phyloP scores from a whole-genome alignment of 192 early-diverging fungal genomes.

The Spizellomyces punctatus region DNA sequence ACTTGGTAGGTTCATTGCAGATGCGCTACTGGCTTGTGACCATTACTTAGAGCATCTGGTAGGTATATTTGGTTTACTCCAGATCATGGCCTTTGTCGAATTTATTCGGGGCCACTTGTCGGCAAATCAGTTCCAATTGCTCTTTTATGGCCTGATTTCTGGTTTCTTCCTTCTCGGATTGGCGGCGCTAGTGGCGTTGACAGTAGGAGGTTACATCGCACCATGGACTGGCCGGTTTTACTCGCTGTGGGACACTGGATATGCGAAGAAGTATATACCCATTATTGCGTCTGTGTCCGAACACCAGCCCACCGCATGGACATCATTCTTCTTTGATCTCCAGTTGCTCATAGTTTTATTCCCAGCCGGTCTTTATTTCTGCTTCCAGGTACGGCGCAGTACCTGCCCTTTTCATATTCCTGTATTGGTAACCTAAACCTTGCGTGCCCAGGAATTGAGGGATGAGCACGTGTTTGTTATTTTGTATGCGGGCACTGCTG shows the following conservation, averaged over 20 bases:
- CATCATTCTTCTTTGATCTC: conserved; percentile 99
- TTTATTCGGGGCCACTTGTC: conserved; percentile 79
- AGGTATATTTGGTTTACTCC: conserved; percentile 94
- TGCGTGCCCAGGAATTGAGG: conserved; percentile 61
- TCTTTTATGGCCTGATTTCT: conserved; percentile 72
- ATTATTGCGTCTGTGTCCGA: conserved; percentile 99
- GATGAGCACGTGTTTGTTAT: conserved; percentile 98
- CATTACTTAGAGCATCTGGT: neutral
- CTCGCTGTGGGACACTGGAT: conserved; percentile 99
- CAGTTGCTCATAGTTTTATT: conserved; percentile 95
- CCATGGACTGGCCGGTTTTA: conserved; percentile 99
- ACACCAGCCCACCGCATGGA: conserved; percentile 99
- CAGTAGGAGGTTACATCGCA: conserved; percentile 83
- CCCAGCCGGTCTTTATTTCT: conserved; percentile 97
- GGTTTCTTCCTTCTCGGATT: conserved; percentile 59
- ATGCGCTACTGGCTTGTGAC: neutral
- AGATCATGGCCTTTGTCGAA: conserved; percentile 92
- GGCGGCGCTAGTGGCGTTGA: conserved; percentile 71
- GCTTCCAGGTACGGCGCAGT: conserved; percentile 65
- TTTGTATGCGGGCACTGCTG: conserved; percentile 94
- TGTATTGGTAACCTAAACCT: neutral
- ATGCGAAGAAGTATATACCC: conserved; percentile 98
- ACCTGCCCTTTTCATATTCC: neutral
- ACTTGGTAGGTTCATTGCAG: conserved; percentile 61
- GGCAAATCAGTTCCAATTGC: conserved; percentile 79